Evolutionary conservation across 768 basidiomycete genomes (phyloP).

Genomic region (Suillus discolor): DNA sequence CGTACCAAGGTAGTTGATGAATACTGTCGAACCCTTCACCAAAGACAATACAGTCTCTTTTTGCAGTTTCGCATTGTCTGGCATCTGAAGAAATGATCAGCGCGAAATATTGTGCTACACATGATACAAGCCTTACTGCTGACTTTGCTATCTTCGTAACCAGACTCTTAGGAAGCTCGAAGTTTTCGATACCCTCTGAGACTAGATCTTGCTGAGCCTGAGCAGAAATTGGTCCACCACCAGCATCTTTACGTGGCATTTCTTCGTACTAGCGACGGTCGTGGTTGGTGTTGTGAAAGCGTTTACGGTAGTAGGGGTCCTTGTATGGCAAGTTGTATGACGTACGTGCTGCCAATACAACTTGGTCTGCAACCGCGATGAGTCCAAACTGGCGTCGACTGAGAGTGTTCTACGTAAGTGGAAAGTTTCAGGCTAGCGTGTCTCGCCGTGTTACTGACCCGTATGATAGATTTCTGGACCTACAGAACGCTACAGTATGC

Average conservation of each 20-base stretch:
- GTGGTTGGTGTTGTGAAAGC: neutral
- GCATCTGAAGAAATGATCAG: conserved; percentile 52
- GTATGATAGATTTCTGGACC: neutral
- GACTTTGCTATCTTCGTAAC: conserved; percentile 87
- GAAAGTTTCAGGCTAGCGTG: neutral
- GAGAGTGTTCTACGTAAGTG: neutral
- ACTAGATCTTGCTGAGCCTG: conserved; percentile 80
- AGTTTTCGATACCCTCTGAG: conserved; percentile 87
- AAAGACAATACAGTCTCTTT: conserved; percentile 88
- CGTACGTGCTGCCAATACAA: neutral
- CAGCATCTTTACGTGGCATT: conserved; percentile 75
- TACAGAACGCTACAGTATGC: neutral
- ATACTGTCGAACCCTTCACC: conserved; percentile 89
- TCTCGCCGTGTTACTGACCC: neutral
- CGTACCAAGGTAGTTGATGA: conserved; percentile 91
- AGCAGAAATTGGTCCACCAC: conserved; percentile 58
- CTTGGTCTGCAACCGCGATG: neutral
- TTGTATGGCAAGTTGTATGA: neutral
- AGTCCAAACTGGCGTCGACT: neutral
- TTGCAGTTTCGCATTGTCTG: conserved; percentile 83
- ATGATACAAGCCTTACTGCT: conserved; percentile 49
- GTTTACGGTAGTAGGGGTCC: neutral
- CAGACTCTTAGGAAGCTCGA: conserved; percentile 81
- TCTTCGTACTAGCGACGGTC: neutral
- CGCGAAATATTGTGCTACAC: neutral